phyloP scores from a whole-genome alignment of 306 rosid genomes.

The Vigna angularis region DNA sequence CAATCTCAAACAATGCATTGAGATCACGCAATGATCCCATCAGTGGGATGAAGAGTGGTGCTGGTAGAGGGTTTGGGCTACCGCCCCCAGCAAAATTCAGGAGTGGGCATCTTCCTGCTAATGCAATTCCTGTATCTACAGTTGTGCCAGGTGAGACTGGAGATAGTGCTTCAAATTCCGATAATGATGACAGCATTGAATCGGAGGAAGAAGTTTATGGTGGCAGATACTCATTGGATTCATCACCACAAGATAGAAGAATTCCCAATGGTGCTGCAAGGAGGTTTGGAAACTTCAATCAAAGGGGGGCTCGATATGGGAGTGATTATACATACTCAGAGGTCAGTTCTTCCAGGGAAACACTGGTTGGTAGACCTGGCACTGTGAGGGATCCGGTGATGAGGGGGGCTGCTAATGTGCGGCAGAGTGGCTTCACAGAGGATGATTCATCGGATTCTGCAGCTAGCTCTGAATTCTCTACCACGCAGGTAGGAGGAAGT shows the following conservation, averaged over 20 bases:
- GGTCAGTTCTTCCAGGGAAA: slow-evolving; percentile 93
- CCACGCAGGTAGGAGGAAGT: slow-evolving; percentile 84
- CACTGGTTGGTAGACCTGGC: slow-evolving; percentile 60
- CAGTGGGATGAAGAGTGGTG: slow-evolving; percentile 52
- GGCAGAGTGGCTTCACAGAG: slow-evolving; percentile 72
- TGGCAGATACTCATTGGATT: slow-evolving; percentile 80
- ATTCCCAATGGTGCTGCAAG: slow-evolving; percentile 49
- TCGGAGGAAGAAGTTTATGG: slow-evolving; percentile 79
- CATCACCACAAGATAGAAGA: slow-evolving; percentile 75
- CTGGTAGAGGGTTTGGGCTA: slow-evolving; percentile 74
- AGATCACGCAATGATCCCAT: slow-evolving; percentile 72
- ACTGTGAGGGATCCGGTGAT: slow-evolving; percentile 46
- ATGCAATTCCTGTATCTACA: slow-evolving; percentile 62
- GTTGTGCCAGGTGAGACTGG: slow-evolving; percentile 49
- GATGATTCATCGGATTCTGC: slow-evolving; percentile 93
- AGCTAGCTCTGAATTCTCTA: slow-evolving; percentile 86
- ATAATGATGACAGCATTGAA: slow-evolving; percentile 64
- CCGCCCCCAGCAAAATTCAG: slow-evolving; percentile 90
- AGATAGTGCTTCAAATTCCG: slow-evolving; percentile 73
- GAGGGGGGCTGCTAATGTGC: slow-evolving; percentile 51
- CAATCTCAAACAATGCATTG: slow-evolving; percentile 53
- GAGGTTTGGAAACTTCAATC: slow-evolving; percentile 54
- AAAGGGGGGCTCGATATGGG: slow-evolving; percentile 52
- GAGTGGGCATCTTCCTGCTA: slow-evolving; percentile 85
- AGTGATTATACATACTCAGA: slow-evolving; percentile 83